Conservation (phyloP, 2,329 filamentous ascomycete genomes). For the Samsoniella hepiali region DNA sequence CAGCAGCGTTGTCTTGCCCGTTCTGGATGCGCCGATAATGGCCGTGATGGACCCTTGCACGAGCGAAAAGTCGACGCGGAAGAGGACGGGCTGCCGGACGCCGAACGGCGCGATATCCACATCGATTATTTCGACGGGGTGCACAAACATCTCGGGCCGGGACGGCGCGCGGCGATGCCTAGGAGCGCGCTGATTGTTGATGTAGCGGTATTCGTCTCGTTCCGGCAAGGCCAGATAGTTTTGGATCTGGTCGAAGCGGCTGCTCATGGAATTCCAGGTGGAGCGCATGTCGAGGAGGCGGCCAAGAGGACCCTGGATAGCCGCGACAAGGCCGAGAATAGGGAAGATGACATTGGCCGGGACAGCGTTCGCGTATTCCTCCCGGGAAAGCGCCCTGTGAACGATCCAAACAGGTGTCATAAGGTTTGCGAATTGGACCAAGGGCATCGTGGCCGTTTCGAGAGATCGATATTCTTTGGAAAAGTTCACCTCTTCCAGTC, state of each 20-base stretch:
- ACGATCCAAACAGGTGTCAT: conserved; percentile 12
- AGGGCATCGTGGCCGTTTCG: not conserved
- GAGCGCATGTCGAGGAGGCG: conserved; percentile 9
- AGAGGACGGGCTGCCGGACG: conserved; percentile 6
- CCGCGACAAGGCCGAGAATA: conserved; percentile 1
- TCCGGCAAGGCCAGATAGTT: conserved; percentile 1
- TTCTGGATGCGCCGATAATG: not conserved
- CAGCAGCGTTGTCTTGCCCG: conserved; percentile 11
- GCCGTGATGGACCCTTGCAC: conserved; percentile 8
- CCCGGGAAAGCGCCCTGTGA: not conserved
- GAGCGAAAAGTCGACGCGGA: conserved; percentile 11
- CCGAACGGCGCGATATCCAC: conserved; percentile 11
- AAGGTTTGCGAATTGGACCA: conserved; percentile 1
- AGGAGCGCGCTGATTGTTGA: not conserved
- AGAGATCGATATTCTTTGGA: not conserved
- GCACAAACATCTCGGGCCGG: not conserved
- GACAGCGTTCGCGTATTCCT: not conserved
- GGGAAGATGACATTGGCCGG: conserved; percentile 2
- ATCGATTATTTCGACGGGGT: conserved; percentile 7
- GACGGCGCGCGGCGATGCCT: not conserved
- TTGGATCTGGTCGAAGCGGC: not conserved
- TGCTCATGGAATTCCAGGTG: not conserved
- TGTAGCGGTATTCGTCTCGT: conserved; percentile 12
- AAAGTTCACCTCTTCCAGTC: not conserved
- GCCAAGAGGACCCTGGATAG: conserved; percentile 15